Evolutionary conservation across 139 green algal species (phyloP).

Genomic region (Micractinium conductrix): DNA sequence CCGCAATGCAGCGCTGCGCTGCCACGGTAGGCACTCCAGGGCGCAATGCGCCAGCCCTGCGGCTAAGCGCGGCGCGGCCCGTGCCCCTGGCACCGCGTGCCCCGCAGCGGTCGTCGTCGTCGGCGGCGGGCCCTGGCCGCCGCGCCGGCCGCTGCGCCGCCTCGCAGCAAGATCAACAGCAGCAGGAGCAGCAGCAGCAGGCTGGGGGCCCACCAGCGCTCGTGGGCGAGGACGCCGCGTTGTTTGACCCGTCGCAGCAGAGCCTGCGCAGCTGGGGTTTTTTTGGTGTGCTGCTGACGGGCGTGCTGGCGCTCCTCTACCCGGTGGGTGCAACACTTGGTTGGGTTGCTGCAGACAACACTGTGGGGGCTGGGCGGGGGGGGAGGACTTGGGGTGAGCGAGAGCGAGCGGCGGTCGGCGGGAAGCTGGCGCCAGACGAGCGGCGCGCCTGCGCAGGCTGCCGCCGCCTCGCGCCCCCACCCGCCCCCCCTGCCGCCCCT

Average conservation of each 20-base stretch:
- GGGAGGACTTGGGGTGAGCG: too few relatives aligned
- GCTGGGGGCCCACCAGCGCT: not conserved
- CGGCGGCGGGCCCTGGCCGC: too few relatives aligned
- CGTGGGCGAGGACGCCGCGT: slow-evolving; percentile 91
- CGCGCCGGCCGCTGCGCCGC: not conserved
- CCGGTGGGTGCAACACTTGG: slow-evolving; percentile 64
- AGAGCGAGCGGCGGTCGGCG: too few relatives aligned
- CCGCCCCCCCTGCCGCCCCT: not conserved
- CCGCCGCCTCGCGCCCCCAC: not conserved
- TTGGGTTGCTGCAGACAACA: not conserved
- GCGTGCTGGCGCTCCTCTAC: slow-evolving; percentile 85
- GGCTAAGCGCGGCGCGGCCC: too few relatives aligned
- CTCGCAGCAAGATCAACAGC: slow-evolving; percentile 16
- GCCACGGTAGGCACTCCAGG: too few relatives aligned
- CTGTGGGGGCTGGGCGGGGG: too few relatives aligned
- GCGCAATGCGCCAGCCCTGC: too few relatives aligned
- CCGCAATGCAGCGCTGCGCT: too few relatives aligned
- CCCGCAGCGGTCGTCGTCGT: too few relatives aligned
- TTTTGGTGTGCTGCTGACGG: slow-evolving; percentile 81
- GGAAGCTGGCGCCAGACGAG: not conserved
- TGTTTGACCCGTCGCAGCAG: slow-evolving; percentile 82
- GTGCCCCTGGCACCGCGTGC: too few relatives aligned
- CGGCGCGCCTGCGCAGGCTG: not conserved
- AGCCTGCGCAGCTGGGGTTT: slow-evolving; percentile 78
- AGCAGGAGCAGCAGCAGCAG: not conserved